Percentiles rank a stretch among this genome's conserved stretches.
Conservation (phyloP, 208 protist genomes). For the Sergeia podlipaevii region DNA sequence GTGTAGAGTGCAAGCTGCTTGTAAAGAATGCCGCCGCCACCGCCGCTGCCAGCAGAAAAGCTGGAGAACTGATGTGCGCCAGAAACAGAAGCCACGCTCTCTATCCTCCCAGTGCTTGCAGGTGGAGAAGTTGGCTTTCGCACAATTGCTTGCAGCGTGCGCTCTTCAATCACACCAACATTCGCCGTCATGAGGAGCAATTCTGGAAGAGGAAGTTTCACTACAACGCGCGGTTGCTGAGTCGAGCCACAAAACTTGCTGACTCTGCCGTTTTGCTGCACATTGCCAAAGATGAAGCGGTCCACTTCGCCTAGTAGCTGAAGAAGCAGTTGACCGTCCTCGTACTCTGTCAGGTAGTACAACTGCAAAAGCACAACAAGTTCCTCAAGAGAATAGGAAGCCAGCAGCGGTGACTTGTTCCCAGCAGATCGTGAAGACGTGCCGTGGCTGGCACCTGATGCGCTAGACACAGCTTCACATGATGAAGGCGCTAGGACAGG, state of each 20-base stretch:
- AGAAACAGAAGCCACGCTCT: no score
- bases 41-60: neutral
- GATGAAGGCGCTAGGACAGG: no score
- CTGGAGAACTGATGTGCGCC: no score
- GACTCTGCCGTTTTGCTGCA: neutral
- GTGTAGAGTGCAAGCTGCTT: constrained; percentile 30
- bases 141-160: constrained; percentile 32
- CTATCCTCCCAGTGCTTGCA: neutral
- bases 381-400: constrained; percentile 29
- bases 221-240: neutral
- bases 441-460: no score
- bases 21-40: constrained; percentile 25
- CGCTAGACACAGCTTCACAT: no score
- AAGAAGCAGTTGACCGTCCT: constrained; percentile 60
- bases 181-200: constrained; percentile 54
- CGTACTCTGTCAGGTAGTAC: constrained; percentile 39
- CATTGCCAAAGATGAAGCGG: constrained; percentile 24
- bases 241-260: neutral
- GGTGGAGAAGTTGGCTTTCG: neutral
- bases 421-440: no score
- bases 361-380: constrained; percentile 48
- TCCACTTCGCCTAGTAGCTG: constrained; percentile 54
- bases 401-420: neutral
- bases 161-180: constrained; percentile 52
- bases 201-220: constrained; percentile 32